Conservation (phyloP, 805 yeast genomes). For the Yarrowia alimentaria region DNA sequence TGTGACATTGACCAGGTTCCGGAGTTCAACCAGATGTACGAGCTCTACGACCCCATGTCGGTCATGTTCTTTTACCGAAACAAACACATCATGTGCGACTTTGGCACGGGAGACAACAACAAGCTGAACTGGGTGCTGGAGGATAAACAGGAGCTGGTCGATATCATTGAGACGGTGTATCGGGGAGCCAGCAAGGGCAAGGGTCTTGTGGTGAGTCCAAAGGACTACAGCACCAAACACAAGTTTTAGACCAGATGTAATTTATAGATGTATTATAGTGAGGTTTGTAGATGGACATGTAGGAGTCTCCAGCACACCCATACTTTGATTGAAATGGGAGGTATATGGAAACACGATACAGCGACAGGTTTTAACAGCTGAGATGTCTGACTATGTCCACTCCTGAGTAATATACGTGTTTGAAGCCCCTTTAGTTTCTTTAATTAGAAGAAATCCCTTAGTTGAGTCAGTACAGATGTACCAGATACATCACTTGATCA, state of each 20-base stretch:
- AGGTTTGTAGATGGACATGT: too few relatives aligned
- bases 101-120: constrained; percentile 97
- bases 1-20: constrained; percentile 89
- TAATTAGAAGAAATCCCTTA: too few relatives aligned
- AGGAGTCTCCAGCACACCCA: too few relatives aligned
- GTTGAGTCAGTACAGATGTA: too few relatives aligned
- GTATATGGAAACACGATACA: too few relatives aligned
- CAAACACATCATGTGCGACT: constrained; percentile 96
- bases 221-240: constrained; percentile 37
- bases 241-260: constrained; percentile 30
- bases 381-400: too few relatives aligned
- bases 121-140: constrained; percentile 78
- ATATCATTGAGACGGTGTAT: constrained; percentile 82
- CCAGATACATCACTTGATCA: too few relatives aligned
- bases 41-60: constrained; percentile 83
- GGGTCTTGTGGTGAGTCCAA: constrained; percentile 85
- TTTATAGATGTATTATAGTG: too few relatives aligned
- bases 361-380: too few relatives aligned
- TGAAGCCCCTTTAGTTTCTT: too few relatives aligned
- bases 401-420: too few relatives aligned
- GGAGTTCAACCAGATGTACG: constrained; percentile 89
- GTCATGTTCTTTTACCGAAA: constrained; percentile 91
- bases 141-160: constrained; percentile 86
- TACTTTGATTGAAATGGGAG: too few relatives aligned
- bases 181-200: constrained; percentile 91